Evolutionary conservation across 2,329 filamentous ascomycete species (phyloP), one percentile per base, ranked within the genome.

Genomic region (Epicoccum nigrum): DNA sequence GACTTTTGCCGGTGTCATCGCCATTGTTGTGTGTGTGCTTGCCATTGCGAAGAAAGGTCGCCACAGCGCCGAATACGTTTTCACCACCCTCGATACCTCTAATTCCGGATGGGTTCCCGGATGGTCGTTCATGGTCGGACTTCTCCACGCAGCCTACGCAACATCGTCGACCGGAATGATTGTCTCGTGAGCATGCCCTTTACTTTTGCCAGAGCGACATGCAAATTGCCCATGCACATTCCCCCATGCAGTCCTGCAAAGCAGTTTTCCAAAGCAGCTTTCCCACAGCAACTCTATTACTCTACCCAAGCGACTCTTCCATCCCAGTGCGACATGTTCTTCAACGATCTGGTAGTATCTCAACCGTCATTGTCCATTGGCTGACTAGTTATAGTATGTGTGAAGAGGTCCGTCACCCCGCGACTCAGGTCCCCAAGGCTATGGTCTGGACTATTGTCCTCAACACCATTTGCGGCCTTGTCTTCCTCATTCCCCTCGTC

Each of bases 81-180:
- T 90, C 64, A 81, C 78, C n/a, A 77, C 86, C 62, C 89, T 91
- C 63, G 85, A 88, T 67, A 77, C 80, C 20, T 69, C 67, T 46
- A 81, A 80, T 53, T 89, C 87, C 4, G 87, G 87, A 51, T 92
- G 88, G 87, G 76, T 79, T 4, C 76, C 81, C 33, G 87, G 87
- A 64, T 90, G 87, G 87, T 86, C 86, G 4, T 90, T 89, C 75
- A 85, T 83, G 67, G 84, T 90, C 52, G 87, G 87, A 67, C 79
- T 90, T 21, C 77, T 90, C 16, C 87, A 89, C 63, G 87, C 85
- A 41, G 87, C 84, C 55, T 90, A 90, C 65, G 86, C 86, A 37
- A 89, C 87, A 12, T 90, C 87, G 4, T 88, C 86, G 13, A 90
- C 87, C 0, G 88, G 88, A 73, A 91, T 91, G 88, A 87, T 91